Evolutionary conservation across 805 yeast genomes (phyloP), one percentile per base, ranked within the genome.

Genomic region (Candida morakotiae): DNA sequence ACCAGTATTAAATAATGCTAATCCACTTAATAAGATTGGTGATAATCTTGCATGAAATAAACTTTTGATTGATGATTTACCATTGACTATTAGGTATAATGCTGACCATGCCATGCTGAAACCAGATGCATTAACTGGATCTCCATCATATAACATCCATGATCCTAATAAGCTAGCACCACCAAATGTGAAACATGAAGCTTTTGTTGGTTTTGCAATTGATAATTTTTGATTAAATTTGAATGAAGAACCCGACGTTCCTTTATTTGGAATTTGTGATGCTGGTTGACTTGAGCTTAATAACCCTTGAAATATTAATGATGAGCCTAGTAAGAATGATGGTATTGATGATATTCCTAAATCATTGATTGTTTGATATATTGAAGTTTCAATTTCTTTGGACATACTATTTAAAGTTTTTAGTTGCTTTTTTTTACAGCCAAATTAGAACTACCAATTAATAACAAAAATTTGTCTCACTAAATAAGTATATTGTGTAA

Each of bases 21-120:
- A 64, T 2, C 73, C 55, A 20, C 80, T 62, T 29, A 87, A 62
- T 5, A 72, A 64, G 31, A 85, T 50, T 0, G 93, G 91, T 64
- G 78, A 75, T 3, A 80, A 52, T 26, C 79, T 77, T 34, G 80
- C 80, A 34, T 76, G 69, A 39, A 77, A 62, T 42, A 80, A 43
- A 25, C 74, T 71, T 30, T 62, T 66, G 19, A 82, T 33, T 9
- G 84, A 67, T 5, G 77, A 71, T 27, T 69, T 71, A 1, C 87
- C 87, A 52, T 86, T 85, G 11, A 82, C 86, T 9, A 88, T 54
- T 40, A 82, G 53, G 51, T 86, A 89, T 40, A 88, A 58, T 6
- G 83, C 56, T 6, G 86, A 77, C 96, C 96, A 89, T 2, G 93
- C 94, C 49, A 77, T 68, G 5, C 74, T 65, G 51, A 88, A 83